Base-by-base conservation (phyloP, 2,329 filamentous ascomycete species). In the Neonectria ditissima region DNA sequence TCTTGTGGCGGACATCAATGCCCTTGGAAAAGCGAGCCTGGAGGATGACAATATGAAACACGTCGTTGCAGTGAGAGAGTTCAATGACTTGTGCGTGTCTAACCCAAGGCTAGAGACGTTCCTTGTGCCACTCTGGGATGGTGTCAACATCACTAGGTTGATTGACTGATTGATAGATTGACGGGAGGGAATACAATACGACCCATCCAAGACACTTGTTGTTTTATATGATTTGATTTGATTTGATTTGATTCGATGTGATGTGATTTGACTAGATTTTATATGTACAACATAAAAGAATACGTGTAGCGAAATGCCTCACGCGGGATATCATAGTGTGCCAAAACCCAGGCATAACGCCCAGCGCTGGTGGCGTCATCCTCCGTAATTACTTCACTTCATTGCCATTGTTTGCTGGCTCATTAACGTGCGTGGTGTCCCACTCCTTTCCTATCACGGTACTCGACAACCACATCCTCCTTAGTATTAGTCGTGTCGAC, bases 41-140 rank as follows among this genome's bases (percentile, higher is more conserved):
- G 70, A 72, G 24, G 65, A 66, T n/a, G 50, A 56, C 18, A 56
- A 53, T 26, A 57, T 69, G 14, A 55, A 55, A 5, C 72, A 73
- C 10, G 51, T 80, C 4, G 58, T 69, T 20, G 73, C 74, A 9
- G 57, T 81, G 37, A 71, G 77, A 34, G 72, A 75, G 60, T 81
- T 77, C 56, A 81, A 81, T 58, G 74, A 77, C 18, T 55, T 73
- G 47, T 71, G 74, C n/a, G 67, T 75, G n/a, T 64, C 66, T 3
- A 77, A 74, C 58, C 66, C 73, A 24, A 71, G 82, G 34, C 71
- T 83, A 6, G 80, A 83, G 62, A 71, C 75, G 0, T 79, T 81
- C 52, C 32, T 83, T 58, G 39, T 81, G 45, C 80, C 81, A 13
- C 73, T 83, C 14, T 83, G 78, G 74, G 82, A 83, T 57, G 81